phyloP scores from a whole-genome alignment of 202 grass and related monocot genomes.

The Setaria italica region DNA sequence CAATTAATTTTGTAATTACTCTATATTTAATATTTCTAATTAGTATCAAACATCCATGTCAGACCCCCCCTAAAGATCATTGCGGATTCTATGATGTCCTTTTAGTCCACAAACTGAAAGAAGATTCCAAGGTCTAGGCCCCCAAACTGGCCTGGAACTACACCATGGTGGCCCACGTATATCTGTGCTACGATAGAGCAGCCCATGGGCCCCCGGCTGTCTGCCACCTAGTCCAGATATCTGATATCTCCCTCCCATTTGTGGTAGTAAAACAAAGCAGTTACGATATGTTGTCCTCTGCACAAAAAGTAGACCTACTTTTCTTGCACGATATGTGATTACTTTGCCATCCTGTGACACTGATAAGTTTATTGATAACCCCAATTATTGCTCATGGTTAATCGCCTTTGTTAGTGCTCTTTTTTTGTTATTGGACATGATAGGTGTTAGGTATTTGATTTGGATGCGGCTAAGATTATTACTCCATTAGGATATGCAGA shows the following conservation, averaged over 20 bases:
- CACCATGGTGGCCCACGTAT: conserved; percentile 33
- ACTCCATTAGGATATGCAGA: background rate
- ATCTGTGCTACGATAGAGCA: background rate
- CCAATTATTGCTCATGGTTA: conserved; percentile 28
- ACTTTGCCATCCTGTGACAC: background rate
- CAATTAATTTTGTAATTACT: no score
- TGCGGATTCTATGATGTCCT: no score
- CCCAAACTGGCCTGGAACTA: background rate
- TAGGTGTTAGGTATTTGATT: conserved; percentile 38
- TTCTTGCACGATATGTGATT: conserved; percentile 3
- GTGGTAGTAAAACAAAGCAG: conserved; percentile 2
- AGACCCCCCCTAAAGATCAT: no score
- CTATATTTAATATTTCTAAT: no score
- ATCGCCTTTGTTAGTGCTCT: background rate
- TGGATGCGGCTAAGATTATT: conserved; percentile 24
- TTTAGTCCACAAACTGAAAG: background rate
- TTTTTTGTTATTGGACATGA: background rate
- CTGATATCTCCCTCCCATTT: background rate
- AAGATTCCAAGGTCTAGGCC: background rate
- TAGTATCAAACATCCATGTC: no score
- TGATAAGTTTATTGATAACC: background rate
- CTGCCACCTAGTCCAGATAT: conserved; percentile 29
- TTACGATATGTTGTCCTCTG: background rate
- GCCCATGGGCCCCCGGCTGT: conserved; percentile 21
- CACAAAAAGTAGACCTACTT: background rate